Conservation (phyloP, 1,284 basidiomycete genomes). For the Trametes versicolor region DNA sequence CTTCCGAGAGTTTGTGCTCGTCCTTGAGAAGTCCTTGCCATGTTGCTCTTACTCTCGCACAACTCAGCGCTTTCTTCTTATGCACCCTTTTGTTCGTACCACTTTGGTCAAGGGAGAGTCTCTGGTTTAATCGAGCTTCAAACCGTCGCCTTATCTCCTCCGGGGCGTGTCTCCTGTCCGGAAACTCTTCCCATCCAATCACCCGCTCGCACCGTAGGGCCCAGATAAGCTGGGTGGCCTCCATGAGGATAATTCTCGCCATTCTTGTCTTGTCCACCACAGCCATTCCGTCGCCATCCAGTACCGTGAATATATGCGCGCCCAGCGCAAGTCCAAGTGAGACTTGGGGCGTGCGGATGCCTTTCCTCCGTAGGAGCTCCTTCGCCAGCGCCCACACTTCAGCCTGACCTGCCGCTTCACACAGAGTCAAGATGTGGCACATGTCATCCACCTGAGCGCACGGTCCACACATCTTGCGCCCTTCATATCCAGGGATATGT, state of each 20-base stretch:
- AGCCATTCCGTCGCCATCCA: no score
- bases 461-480: neutral
- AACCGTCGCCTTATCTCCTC: neutral
- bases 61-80: neutral
- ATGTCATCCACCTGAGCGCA: neutral
- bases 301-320: neutral
- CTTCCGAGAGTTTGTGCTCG: neutral
- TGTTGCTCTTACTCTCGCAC: neutral
- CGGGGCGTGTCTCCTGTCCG: neutral
- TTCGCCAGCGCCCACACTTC: neutral
- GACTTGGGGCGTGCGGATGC: neutral
- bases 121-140: neutral
- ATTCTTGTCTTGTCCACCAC: neutral
- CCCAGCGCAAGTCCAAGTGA: neutral
- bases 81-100: neutral
- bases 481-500: neutral
- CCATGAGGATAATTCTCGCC: neutral
- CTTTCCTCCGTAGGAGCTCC: neutral
- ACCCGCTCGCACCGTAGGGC: neutral
- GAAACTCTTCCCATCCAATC: neutral
- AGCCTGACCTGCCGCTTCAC: no score
- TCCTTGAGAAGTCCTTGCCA: neutral
- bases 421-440: neutral
- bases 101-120: neutral
- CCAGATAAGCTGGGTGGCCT: neutral